These are phyloP conservation scores for Westerdykella aurantiaca DNA, from an alignment of 2,329 filamentous ascomycete species.

Conservation along the genomic window DNA sequence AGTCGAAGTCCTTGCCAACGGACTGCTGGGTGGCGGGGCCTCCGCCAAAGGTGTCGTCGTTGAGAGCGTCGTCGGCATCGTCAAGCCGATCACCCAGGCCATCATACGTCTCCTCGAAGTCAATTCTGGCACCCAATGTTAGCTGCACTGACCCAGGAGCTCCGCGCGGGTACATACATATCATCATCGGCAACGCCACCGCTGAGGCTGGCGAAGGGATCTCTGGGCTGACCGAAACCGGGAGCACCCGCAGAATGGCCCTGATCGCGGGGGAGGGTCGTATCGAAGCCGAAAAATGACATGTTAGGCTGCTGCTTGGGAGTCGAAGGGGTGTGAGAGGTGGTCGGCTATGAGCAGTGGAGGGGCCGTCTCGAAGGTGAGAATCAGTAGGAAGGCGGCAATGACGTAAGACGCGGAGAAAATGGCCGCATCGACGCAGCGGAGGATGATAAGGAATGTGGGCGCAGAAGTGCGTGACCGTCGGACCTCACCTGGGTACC, in stretches of 20 bases:
- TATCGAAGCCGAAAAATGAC: conserved; percentile 91
- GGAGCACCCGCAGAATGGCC: conserved; percentile 63
- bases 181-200: conserved; percentile 52
- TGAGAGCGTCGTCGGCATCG: conserved; percentile 89
- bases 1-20: conserved; percentile 93
- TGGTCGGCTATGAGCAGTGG: background rate
- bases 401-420: background rate
- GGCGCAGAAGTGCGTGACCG: background rate
- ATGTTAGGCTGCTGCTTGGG: conserved; percentile 44
- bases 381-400: background rate
- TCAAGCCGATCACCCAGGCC: conserved; percentile 85
- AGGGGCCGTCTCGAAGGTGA: background rate
- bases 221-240: conserved; percentile 75
- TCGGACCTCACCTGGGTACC: too few species aligned
- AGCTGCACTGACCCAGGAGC: conserved; percentile 36
- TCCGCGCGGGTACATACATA: conserved; percentile 41
- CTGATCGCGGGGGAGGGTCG: conserved; percentile 56
- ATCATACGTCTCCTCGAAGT: conserved; percentile 98
- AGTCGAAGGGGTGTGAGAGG: background rate
- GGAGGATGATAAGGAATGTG: background rate
- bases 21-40: conserved; percentile 45
- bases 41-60: conserved; percentile 82
- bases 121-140: conserved; percentile 52
- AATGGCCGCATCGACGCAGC: background rate
- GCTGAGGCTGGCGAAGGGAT: conserved; percentile 83